phyloP scores from a whole-genome alignment of 345 rosid genomes.

The Brassica incana region DNA sequence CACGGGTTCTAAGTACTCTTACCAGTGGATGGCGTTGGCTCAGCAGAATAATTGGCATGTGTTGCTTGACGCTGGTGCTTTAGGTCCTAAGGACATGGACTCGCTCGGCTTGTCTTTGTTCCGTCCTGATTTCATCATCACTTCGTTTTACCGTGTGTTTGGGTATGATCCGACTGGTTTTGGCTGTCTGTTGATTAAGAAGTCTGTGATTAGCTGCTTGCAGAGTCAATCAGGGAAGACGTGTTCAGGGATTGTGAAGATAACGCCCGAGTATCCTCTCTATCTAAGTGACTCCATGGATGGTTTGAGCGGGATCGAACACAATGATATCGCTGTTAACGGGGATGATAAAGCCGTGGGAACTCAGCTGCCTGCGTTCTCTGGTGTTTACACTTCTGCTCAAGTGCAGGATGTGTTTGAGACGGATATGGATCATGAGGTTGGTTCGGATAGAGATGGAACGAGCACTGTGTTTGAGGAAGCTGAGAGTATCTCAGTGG shows the following conservation, averaged over 20 bases:
- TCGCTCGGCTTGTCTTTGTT: conserved; percentile 95
- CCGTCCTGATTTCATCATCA: conserved; percentile 93
- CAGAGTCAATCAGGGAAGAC: conserved; percentile 91
- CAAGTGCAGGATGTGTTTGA: conserved; percentile 94
- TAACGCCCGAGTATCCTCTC: conserved; percentile 90
- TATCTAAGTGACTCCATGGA: conserved; percentile 92
- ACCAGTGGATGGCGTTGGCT: conserved; percentile 99
- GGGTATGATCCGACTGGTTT: conserved; percentile 98
- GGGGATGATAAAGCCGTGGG: conserved; percentile 64
- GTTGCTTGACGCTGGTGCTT: conserved; percentile 95
- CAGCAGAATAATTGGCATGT: conserved; percentile 99
- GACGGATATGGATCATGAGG: conserved; percentile 84
- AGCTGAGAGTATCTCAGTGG: conserved; percentile 83
- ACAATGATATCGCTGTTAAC: conserved; percentile 55
- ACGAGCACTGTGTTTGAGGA: conserved; percentile 93
- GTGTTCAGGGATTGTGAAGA: conserved; percentile 96
- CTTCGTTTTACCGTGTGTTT: conserved; percentile 95
- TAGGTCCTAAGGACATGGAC: conserved; percentile 99
- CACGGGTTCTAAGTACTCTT: conserved; percentile 93
- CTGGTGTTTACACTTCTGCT: conserved; percentile 83
- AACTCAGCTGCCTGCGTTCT: conserved; percentile 85
- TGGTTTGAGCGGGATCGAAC: conserved; percentile 56
- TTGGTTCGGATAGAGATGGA: conserved; percentile 80
- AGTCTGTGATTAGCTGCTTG: conserved; percentile 92
- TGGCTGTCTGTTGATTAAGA: conserved; percentile 95